Evolutionary conservation across 257 asterid genomes (phyloP).

Genomic region (Plectranthus barbatus): DNA sequence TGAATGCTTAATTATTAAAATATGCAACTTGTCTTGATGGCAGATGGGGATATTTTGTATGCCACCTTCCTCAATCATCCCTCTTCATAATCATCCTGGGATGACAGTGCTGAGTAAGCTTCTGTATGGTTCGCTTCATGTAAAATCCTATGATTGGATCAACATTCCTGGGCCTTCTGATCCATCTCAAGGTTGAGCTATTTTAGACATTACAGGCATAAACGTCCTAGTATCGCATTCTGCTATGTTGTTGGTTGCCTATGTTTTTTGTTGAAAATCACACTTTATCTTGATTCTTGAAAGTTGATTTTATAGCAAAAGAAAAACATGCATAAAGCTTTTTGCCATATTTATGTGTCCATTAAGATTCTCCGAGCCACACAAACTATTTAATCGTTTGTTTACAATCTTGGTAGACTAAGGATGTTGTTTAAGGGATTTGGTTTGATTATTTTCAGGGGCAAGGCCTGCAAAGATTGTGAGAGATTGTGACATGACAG

Average conservation of each 20-base stretch:
- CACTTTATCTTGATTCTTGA: not conserved
- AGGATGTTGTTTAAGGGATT: too few species aligned
- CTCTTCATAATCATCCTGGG: slow-evolving; percentile 99
- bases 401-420: too few species aligned
- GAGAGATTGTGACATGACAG: slow-evolving; percentile 70
- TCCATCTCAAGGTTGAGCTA: slow-evolving; percentile 60
- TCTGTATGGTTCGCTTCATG: slow-evolving; percentile 76
- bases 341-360: too few species aligned
- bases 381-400: too few species aligned
- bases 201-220: slow-evolving; percentile 4
- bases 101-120: slow-evolving; percentile 99
- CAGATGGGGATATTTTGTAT: slow-evolving; percentile 98
- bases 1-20: slow-evolving; percentile 11
- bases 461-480: slow-evolving; percentile 77
- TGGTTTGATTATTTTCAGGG: slow-evolving; percentile 36
- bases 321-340: too few species aligned
- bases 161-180: slow-evolving; percentile 64
- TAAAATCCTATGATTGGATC: slow-evolving; percentile 89
- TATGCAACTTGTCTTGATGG: slow-evolving; percentile 10
- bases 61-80: slow-evolving; percentile 95
- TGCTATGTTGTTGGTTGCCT: slow-evolving; percentile 3
- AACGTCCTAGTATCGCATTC: not conserved
- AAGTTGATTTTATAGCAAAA: not conserved
- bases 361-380: too few species aligned
- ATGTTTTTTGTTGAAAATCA: not conserved